Base-by-base conservation (phyloP, 495 filamentous ascomycete genomes). In the Oidiodendron maius region DNA sequence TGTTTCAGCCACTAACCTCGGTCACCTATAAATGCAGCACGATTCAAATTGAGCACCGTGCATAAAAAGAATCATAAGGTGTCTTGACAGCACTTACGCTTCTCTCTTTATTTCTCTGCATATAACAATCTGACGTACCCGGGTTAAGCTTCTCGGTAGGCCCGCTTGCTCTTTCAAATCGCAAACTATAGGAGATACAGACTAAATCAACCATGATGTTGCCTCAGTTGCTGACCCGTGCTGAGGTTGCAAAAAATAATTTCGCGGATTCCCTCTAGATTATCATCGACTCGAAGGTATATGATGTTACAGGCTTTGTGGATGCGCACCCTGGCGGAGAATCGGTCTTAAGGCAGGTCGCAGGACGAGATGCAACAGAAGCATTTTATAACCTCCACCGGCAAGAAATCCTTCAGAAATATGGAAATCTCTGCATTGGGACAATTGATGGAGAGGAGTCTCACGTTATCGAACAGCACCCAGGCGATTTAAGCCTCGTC, bases 321-420 rank as follows among this genome's bases (percentile, higher is more conserved):
- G 87, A 91, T 71, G 89, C 89, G 48, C 91, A 96, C 60, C 89
- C 89, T 17, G 89, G 91, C 54, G 89, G 89, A 59, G 79, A 83
- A 55, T 79, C 84, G 46, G 88, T 94, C 35, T 82, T 95, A 24
- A 76, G 86, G 37, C 89, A 91, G 67, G 84, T 89, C 42, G 89
- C 85, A 36, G 89, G 89, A 64, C 77, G 76, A 60, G 89, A 95
- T 67, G 88, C 87, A 24, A 96, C 90, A 46, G 74, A 80, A 35
- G 87, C 85, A 49, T 96, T 94, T 74, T 93, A 96, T 65, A 91
- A 91, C 64, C 86, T 96, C 32, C 91, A 96, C 69, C 80, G 90
- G 0, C 90, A 93, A 40, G 91, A 96, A 67, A 89, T 93, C 3
- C 77, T 93, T 3, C 64, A 78, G 46, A 89, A 88, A 58, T 93